Evolutionary conservation across 768 basidiomycete species (phyloP), one percentile per base, ranked within the genome.

Genomic region (Favolaschia claudopus): DNA sequence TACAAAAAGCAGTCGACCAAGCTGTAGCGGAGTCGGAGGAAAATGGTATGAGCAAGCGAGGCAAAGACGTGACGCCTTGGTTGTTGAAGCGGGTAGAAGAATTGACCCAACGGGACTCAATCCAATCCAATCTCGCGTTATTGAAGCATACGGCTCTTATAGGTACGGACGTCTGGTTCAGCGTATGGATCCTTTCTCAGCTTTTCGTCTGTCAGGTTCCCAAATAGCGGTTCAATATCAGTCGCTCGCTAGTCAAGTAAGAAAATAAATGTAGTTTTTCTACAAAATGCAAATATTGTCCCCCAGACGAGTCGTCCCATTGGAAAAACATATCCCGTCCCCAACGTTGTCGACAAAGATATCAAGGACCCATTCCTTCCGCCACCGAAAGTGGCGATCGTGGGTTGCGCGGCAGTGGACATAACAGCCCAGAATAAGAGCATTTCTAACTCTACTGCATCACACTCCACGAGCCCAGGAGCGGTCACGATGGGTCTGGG

Each of bases 61-160:
- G 97, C 3, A 98, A 97, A 66, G 92, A 94, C 58, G 95, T 85
- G 7, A 99, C 97, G 1, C 97, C 97, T 7, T 99, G 96, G 96
- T 78, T 99, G 10, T 78, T 99, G 28, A 79, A 82, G 39, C 87
- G 96, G 28, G 88, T 99, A 2, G 82, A 83, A 15, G 90, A 96
- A 70, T 78, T 99, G 44, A 94, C 91, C 0, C 69, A 82, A 29
- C 94, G 94, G 2, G 79, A 79, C 59, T 94, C 93, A 6, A 75
- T 97, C 48, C 76, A 80, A 8, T 71, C 77, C 82, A 97, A 99
- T 76, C 81, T 96, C 52, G 96, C 93, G 3, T 78, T 99, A 12
- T 83, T 99, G 40, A 84, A 91, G 72, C 98, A 98, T 67, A 94
- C 95, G 3, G 93, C 95, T 24, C 74, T 84, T 14, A 81, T 95